A percentile compares a stretch with the other conserved stretches of the same genome.
phyloP scores from a whole-genome alignment of 1,284 basidiomycete genomes.

The Vanrija sp. region DNA sequence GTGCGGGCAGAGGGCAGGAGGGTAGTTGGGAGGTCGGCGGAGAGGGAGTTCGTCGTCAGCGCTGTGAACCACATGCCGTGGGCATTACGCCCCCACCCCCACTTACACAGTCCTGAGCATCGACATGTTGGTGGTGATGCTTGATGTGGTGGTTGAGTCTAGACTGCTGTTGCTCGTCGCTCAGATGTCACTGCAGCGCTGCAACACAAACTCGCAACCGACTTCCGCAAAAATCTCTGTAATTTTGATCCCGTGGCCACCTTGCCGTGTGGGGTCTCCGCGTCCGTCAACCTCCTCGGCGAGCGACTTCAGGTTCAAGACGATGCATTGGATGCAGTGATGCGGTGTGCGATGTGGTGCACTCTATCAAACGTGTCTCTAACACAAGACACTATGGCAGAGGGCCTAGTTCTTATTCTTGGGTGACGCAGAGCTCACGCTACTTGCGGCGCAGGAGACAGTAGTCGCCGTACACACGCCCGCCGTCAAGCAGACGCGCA shows the following conservation, averaged over 20 bases:
- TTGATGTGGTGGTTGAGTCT: not conserved
- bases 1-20: not conserved
- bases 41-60: not conserved
- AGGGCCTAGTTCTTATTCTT: not conserved
- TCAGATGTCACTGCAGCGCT: too few relatives aligned
- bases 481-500: slow-evolving; percentile 50
- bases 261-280: too few relatives aligned
- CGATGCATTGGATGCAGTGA: not conserved
- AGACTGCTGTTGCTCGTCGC: not conserved
- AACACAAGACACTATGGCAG: too few relatives aligned
- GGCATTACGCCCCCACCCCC: not conserved
- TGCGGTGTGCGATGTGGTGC: not conserved
- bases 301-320: not conserved
- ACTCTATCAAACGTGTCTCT: not conserved
- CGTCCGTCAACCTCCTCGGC: too few relatives aligned
- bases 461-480: slow-evolving; percentile 53
- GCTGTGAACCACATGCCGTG: not conserved
- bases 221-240: too few relatives aligned
- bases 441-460: slow-evolving; percentile 49
- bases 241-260: too few relatives aligned
- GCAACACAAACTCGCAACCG: too few relatives aligned
- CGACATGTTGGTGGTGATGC: slow-evolving; percentile 34
- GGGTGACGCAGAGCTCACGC: not conserved
- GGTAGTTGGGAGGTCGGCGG: not conserved
- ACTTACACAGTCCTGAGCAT: slow-evolving; percentile 48